Base-by-base conservation (phyloP, 1,284 basidiomycete genomes). In the Leucocoprinus gongylophorus region DNA sequence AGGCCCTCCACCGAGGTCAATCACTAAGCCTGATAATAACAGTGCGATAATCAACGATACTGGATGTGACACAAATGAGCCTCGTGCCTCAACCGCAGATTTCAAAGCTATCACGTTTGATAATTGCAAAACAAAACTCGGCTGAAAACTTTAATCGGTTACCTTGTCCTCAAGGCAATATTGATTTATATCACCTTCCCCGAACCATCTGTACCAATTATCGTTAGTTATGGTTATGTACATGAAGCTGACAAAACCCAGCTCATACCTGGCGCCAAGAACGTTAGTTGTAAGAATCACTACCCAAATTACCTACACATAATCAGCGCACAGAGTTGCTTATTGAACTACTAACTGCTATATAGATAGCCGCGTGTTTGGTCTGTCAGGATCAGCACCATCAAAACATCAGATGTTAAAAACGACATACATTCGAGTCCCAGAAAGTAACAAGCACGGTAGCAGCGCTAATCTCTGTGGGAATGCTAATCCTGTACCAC, bases 401-500 rank as follows among this genome's bases (percentile, higher is more conserved):
- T 48, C 17, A 43, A 28, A 40, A 46, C 23, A 48, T 26, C 9
- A 44, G 5, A 29, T 44, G 51, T 28, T 10, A 41, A 48, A 10
- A 5, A 18, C 20, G 47, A 57, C 73, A 46, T 48, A 81, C 81
- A 53, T 84, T 67, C 9, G 60, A 46, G 64, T 90, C 86, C 91
- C 91, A 93, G 70, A 84, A 92, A 1, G 79, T 76, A 54, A 91
- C 70, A 40, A 94, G 67, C 49, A 91, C 79, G 30, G 79, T 75
- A 5, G 87, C 83, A 1, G 90, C 88, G 1, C 82, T 82, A 51
- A 93, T 74, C 67, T 94, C 91, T 29, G 83, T 80, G 7, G 89
- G 85, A 12, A 81, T 72, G 13, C 81, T 76, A 51, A 85, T 79
- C 35, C 76, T 79, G 35, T 26, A 48, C 18, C 30, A 18, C 5